These are phyloP conservation scores for Tulasnella sp. DNA, from an alignment of 768 basidiomycete genomes.

Conservation along the genomic window DNA sequence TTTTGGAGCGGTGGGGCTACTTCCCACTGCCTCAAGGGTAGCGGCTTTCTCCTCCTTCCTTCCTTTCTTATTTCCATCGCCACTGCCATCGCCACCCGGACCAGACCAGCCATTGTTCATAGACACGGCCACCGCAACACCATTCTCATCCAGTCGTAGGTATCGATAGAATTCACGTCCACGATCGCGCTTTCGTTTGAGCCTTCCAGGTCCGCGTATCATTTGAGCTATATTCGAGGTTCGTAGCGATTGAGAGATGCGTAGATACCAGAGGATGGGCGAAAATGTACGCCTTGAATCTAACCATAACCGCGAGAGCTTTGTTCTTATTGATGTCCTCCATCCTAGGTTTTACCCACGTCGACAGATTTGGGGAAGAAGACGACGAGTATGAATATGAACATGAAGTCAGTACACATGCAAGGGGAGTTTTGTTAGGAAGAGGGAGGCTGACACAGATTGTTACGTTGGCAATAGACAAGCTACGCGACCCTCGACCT, in stretches of 20 bases:
- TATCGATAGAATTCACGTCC: constrained; percentile 72
- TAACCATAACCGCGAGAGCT: too few relatives aligned
- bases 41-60: constrained; percentile 37
- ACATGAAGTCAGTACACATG: constrained; percentile 15
- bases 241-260: background rate
- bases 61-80: constrained; percentile 35
- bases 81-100: constrained; percentile 23
- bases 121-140: constrained; percentile 37
- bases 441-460: too few relatives aligned
- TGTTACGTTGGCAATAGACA: constrained; percentile 1
- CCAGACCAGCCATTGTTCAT: constrained; percentile 21
- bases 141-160: constrained; percentile 46
- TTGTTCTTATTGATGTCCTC: too few relatives aligned
- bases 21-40: constrained; percentile 24
- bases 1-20: constrained; percentile 29
- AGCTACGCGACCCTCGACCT: constrained; percentile 65
- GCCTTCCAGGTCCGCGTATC: constrained; percentile 45
- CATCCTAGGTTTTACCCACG: too few relatives aligned
- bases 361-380: constrained; percentile 5
- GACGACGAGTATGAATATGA: constrained; percentile 16
- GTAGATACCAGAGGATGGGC: background rate
- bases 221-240: background rate
- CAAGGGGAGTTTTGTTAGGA: too few relatives aligned
- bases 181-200: constrained; percentile 79
- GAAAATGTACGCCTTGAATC: too few relatives aligned